phyloP scores from a whole-genome alignment of 2,329 filamentous ascomycete genomes.

The Trichoderma sp. region DNA sequence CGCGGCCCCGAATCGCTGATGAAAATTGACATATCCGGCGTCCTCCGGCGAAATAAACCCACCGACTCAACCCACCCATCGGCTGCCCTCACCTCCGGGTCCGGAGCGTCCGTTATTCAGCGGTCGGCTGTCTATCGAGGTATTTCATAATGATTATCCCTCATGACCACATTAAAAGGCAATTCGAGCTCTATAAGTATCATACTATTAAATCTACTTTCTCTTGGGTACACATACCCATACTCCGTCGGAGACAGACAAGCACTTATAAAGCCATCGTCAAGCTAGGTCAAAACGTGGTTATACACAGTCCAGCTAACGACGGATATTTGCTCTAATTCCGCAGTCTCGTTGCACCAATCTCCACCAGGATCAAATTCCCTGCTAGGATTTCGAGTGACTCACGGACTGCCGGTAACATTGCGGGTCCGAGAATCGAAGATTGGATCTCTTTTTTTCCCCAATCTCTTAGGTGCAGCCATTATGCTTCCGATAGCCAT shows the following conservation, averaged over 20 bases:
- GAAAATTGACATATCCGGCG: neutral
- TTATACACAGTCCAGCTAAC: neutral
- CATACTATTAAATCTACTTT: neutral
- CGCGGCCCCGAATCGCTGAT: neutral
- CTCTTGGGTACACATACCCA: neutral
- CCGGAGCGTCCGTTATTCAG: neutral
- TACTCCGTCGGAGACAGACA: neutral
- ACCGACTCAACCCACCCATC: neutral
- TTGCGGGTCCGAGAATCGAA: slow-evolving; percentile 1
- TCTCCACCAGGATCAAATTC: neutral
- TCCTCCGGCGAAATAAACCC: neutral
- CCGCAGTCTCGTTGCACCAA: neutral
- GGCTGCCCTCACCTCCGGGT: neutral
- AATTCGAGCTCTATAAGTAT: neutral
- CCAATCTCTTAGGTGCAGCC: neutral
- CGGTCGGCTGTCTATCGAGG: neutral
- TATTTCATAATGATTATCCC: neutral
- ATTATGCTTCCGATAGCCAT: neutral
- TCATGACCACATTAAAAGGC: neutral
- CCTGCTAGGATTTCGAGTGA: neutral
- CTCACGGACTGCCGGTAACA: slow-evolving; percentile 1
- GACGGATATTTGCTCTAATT: neutral
- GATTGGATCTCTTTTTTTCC: neutral
- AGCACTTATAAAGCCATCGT: neutral
- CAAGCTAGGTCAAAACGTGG: neutral